A percentile compares a stretch with the other conserved stretches of the same genome.
Conservation (phyloP, 257 asterid species). For the Linderniella brevidens region DNA sequence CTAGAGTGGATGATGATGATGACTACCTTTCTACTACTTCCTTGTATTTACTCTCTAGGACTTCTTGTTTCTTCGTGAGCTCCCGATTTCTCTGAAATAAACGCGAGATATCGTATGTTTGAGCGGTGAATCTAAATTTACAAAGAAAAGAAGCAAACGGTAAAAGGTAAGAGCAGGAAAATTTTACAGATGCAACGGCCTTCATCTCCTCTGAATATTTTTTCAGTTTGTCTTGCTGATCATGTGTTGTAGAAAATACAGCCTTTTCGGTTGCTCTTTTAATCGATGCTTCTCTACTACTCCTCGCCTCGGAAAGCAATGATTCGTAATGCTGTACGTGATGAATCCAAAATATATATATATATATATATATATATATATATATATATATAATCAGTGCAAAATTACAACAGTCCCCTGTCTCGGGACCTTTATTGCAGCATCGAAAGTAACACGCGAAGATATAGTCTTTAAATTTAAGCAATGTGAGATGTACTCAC, state of each 20-base stretch:
- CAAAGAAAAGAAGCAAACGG: background rate
- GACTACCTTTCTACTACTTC: conserved; percentile 61
- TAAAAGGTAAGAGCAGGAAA: conserved; percentile 1
- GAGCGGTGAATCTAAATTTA: conserved; percentile 31
- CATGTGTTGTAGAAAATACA: conserved; percentile 50
- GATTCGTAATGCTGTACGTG: conserved; percentile 64
- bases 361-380: background rate
- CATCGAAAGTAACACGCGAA: too few relatives aligned
- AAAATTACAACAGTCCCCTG: background rate
- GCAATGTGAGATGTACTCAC: conserved; percentile 22
- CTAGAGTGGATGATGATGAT: conserved; percentile 6
- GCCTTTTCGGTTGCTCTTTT: conserved; percentile 74
- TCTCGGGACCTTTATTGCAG: background rate
- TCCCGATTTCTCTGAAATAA: conserved; percentile 41
- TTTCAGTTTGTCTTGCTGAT: conserved; percentile 41
- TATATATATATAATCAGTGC: background rate
- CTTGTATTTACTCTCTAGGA: conserved; percentile 39
- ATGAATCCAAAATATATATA: conserved; percentile 8
- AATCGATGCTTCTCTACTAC: conserved; percentile 35
- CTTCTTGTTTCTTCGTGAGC: conserved; percentile 49
- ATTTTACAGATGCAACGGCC: conserved; percentile 31
- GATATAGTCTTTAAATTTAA: too few relatives aligned
- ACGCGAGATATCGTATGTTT: background rate
- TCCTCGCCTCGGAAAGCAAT: conserved; percentile 55
- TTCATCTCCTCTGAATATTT: conserved; percentile 42